Evolutionary conservation across 1,284 basidiomycete genomes (phyloP), one percentile per base, ranked within the genome.

Genomic region (Wolfiporia cocos): DNA sequence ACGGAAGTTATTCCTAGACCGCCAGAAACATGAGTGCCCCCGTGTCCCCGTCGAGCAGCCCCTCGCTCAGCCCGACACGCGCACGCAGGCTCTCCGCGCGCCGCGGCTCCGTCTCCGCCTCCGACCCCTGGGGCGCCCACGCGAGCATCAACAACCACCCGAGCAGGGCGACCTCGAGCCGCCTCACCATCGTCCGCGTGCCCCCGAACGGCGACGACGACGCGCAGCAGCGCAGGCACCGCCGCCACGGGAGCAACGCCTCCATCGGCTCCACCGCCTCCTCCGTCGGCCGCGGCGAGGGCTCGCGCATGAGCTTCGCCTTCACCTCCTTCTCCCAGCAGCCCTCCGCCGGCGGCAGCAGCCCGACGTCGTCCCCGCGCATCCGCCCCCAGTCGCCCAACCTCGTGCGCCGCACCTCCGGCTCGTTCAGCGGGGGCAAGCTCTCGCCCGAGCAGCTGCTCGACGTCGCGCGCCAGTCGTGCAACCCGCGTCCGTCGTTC

Each of bases 121-220:
- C 71, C 1, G 85, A 88, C 56, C 85, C 85, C 0, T 78, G 68
- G 53, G 82, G 73, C 34, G 61, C 66, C 5, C 73, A 81, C 53
- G 55, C 69, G 10, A 54, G 64, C 6, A 54, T 76, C 34, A 79
- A 79, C 56, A 56, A 70, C 44, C 69, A 77, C 56, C 72, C 76
- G 4, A 63, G 65, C 39, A 64, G 78, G 47, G 66, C 73, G 2
- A 73, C 76, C 0, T 75, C 76, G 23, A 84, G 78, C 58, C 78
- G 69, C 3, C 70, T 89, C 34, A 86, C 83, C 39, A 86, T 89
- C 62, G 79, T 87, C 32, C 78, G 81, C 42, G 78, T 86, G 35
- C 64, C 65, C 31, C 65, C 48, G 43, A 61, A 34, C 42, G 38
- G 47, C 17, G 54, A 58, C 19, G 49, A 58, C 38, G 54, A 56